phyloP scores from a whole-genome alignment of 768 basidiomycete genomes.

The Krasilnikovozyma curviuscula region DNA sequence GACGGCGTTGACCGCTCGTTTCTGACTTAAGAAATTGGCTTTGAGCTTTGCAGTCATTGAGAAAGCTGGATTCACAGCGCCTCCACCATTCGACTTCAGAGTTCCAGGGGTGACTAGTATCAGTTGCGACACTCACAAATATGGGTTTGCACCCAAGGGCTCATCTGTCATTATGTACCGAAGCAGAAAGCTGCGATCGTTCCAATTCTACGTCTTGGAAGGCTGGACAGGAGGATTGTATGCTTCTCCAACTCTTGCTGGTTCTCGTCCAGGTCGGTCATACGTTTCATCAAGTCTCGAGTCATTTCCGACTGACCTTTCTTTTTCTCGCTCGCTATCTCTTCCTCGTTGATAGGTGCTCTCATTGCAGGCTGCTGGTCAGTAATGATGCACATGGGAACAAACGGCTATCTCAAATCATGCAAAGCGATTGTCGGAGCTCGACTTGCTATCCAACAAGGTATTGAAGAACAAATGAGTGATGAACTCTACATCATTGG shows the following conservation, averaged over 20 bases:
- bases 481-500: conserved; percentile 68
- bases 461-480: no score
- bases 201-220: conserved; percentile 17
- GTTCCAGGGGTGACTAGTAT: conserved; percentile 82
- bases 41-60: conserved; percentile 72
- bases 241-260: conserved; percentile 27
- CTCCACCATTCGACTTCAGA: conserved; percentile 62
- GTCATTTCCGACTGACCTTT: no score
- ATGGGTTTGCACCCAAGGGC: conserved; percentile 84
- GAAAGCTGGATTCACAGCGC: conserved; percentile 23
- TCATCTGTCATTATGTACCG: conserved; percentile 92
- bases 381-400: conserved; percentile 81
- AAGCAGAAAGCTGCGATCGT: conserved; percentile 19
- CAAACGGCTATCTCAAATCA: no score
- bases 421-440: no score
- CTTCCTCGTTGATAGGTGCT: conserved; percentile 34
- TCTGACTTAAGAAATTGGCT: neutral
- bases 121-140: conserved; percentile 45
- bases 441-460: no score
- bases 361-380: conserved; percentile 93
- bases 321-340: neutral
- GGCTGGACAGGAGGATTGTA: conserved; percentile 56
- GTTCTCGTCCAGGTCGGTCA: neutral
- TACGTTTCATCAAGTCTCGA: no score
- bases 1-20: neutral